phyloP scores from a whole-genome alignment of 805 yeast genomes.

The Hanseniaspora guilliermondii region DNA sequence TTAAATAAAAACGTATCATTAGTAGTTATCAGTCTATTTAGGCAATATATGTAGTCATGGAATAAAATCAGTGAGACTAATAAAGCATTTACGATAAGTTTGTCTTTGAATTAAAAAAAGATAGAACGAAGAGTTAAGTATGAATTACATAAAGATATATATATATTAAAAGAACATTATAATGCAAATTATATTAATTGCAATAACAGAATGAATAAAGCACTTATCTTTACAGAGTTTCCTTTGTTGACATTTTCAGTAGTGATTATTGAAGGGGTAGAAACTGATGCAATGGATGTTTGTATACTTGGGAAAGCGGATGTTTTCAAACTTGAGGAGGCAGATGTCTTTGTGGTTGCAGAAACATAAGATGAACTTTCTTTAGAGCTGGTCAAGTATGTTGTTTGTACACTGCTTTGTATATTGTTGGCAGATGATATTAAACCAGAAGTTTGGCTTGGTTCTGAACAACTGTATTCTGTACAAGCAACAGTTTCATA shows the following conservation, averaged over 20 bases:
- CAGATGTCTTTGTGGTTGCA: no score
- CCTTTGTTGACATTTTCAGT: background rate
- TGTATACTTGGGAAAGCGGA: no score
- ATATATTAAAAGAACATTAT: no score
- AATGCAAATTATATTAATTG: background rate
- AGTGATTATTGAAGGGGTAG: background rate
- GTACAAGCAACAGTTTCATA: background rate
- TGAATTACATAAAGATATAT: no score
- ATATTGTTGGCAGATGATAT: background rate
- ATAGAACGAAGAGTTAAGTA: no score
- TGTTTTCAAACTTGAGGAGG: no score
- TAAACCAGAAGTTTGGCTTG: background rate
- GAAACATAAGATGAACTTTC: background rate
- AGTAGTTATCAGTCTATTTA: no score
- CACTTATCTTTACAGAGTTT: background rate
- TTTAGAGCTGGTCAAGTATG: background rate
- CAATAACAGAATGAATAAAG: background rate
- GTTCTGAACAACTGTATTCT: background rate
- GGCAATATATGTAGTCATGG: no score
- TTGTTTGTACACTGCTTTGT: background rate
- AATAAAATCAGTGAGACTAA: no score
- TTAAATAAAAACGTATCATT: no score
- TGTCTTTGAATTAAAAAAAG: no score
- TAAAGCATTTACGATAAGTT: no score
- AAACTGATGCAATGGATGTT: background rate